Evolutionary conservation across 163 green algal species (phyloP).

Genomic region (Scenedesmus sp.): DNA sequence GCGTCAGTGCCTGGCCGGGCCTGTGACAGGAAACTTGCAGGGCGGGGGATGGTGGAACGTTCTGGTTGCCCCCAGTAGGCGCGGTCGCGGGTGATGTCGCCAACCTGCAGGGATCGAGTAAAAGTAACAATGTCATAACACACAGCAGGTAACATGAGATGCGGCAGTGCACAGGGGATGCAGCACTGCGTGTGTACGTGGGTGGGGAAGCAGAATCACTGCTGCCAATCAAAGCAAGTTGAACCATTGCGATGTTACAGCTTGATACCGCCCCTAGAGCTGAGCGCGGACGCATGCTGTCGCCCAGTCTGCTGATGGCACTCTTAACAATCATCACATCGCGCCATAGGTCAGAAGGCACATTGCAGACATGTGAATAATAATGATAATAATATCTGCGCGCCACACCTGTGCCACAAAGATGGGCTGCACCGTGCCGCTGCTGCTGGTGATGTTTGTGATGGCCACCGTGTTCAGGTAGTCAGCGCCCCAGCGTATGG

Average conservation of each 20-base stretch:
- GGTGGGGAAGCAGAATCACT: too few relatives aligned
- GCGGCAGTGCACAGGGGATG: too few relatives aligned
- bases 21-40: conserved; percentile 26
- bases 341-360: too few relatives aligned
- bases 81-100: conserved; percentile 45
- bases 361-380: neutral
- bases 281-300: too few relatives aligned
- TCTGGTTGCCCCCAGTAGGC: conserved; percentile 50
- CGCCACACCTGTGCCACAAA: conserved; percentile 24
- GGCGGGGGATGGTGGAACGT: conserved; percentile 18
- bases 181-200: too few relatives aligned
- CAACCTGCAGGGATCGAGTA: conserved; percentile 32
- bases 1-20: conserved; percentile 30
- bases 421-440: neutral
- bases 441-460: conserved; percentile 24
- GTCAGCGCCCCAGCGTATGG: conserved; percentile 47
- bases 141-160: too few relatives aligned
- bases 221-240: too few relatives aligned
- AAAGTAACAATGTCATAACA: too few relatives aligned
- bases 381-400: neutral
- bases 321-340: too few relatives aligned
- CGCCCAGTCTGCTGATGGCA: too few relatives aligned
- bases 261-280: too few relatives aligned
- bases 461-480: conserved; percentile 55
- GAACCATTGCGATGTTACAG: too few relatives aligned